A percentile compares a stretch with the other conserved stretches of the same genome.
Evolutionary conservation across 805 yeast genomes (phyloP).

Genomic region (Teunomyces gatunensis): DNA sequence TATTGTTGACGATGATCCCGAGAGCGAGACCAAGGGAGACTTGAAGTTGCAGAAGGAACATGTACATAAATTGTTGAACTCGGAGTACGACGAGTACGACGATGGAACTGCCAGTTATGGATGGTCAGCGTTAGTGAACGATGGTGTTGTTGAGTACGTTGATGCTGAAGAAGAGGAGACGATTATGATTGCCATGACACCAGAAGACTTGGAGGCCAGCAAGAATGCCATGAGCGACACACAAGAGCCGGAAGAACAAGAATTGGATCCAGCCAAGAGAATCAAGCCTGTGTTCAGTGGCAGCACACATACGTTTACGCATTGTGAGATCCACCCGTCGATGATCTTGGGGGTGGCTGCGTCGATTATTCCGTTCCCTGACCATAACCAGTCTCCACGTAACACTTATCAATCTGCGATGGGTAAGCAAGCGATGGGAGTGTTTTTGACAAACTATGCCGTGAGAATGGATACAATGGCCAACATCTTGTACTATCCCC

Average conservation of each 20-base stretch:
- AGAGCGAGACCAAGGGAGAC: conserved; percentile 67
- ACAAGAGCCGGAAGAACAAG: conserved; percentile 43
- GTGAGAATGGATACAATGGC: conserved; percentile 99
- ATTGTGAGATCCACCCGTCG: conserved; percentile 98
- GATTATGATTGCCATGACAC: conserved; percentile 97
- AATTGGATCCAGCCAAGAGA: conserved; percentile 76
- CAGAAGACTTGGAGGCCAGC: conserved; percentile 85
- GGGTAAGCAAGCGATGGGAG: conserved; percentile 99
- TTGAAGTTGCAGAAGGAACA: conserved; percentile 83
- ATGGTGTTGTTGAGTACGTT: conserved; percentile 91
- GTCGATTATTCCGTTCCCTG: conserved; percentile 98
- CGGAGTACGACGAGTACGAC: conserved; percentile 62
- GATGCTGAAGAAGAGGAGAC: conserved; percentile 99
- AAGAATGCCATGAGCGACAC: conserved; percentile 40
- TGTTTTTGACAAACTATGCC: conserved; percentile 87
- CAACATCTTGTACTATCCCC: conserved; percentile 94
- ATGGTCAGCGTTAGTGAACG: conserved; percentile 79
- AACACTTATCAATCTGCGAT: conserved; percentile 98
- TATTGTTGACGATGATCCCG: conserved; percentile 83
- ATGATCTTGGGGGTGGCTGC: conserved; percentile 99
- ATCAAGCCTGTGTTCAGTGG: conserved; percentile 63
- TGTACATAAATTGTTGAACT: conserved; percentile 62
- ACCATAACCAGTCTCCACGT: conserved; percentile 99
- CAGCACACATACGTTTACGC: conserved; percentile 81
- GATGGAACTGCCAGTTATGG: conserved; percentile 56